Evolutionary conservation across 2,329 filamentous ascomycete species (phyloP), one percentile per base, ranked within the genome.

Genomic region (Exserohilum turcica): DNA sequence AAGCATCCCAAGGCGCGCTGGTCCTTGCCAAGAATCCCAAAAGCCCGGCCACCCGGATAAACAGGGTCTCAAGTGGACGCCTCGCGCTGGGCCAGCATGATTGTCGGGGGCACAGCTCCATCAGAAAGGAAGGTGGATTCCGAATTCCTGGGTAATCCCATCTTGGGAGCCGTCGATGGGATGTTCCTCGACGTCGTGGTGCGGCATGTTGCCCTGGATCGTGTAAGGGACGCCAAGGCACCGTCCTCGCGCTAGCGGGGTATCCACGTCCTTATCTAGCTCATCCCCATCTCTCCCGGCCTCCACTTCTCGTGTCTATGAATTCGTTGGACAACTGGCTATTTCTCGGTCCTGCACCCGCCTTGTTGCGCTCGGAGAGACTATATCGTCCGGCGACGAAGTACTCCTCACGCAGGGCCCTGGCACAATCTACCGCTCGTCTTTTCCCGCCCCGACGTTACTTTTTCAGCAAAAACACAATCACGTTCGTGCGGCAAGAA

Each of bases 1-100:
- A 53, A 56, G 43, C 50, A 50, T 36, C 42, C 51, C 65, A 69
- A 71, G 66, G 57, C 60, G 52, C 48, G 56, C 58, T 59, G 58
- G 64, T 60, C 47, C 32, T 49, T 52, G 70, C 71, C 70, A 73
- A 71, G 68, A 32, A 43, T 40, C 15, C 44, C 64, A 60, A 72
- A 66, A 52, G 57, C 61, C 66, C 68, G 59, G 54, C 48, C 52
- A 61, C 65, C 67, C 65, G 68, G 70, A 63, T 67, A 64, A 68
- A 63, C 57, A 61, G 53, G 61, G 63, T 35, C 45, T 48, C 47
- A 42, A 61, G 56, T 59, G 62, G 63, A 19, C 44, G 48, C 56
- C 40, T 43, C 54, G 42, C 43, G 52, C 28, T 46, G 38, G 38
- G 9, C 43, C 43, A 43, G 32, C 57, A 38, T 56, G 47, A 62